These are phyloP conservation scores for Apiotrichum sp. DNA, from an alignment of 1,284 basidiomycete genomes.

Conservation along the genomic window DNA sequence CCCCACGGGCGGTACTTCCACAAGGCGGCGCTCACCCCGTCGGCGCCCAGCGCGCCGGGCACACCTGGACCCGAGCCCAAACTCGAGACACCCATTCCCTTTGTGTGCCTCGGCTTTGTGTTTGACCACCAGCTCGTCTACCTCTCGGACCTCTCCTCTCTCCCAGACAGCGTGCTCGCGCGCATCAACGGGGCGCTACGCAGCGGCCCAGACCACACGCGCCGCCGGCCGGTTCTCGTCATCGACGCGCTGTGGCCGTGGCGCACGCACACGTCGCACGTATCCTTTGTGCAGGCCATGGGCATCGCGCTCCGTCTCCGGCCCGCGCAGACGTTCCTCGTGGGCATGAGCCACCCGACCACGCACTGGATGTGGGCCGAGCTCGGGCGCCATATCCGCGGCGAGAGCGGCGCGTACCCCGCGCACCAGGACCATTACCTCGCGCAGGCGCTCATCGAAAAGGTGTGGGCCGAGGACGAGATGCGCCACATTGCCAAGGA, in stretches of 20 bases:
- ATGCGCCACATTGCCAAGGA: constrained; percentile 7
- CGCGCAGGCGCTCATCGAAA: constrained; percentile 10
- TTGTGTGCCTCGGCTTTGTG: constrained; percentile 43
- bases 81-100: constrained; percentile 20
- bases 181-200: constrained; percentile 13
- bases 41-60: constrained; percentile 1
- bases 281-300: constrained; percentile 41
- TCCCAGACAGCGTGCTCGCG: constrained; percentile 31
- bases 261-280: constrained; percentile 39
- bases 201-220: constrained; percentile 9
- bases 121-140: constrained; percentile 39
- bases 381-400: constrained; percentile 26
- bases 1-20: constrained; percentile 24
- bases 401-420: constrained; percentile 3
- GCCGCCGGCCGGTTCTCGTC: constrained; percentile 21
- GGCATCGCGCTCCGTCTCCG: constrained; percentile 31
- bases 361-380: constrained; percentile 46
- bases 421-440: constrained; percentile 9
- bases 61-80: neutral
- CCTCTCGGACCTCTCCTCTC: constrained; percentile 39
- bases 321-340: constrained; percentile 36
- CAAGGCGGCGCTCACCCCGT: constrained; percentile 5
- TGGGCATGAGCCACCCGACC: constrained; percentile 45
- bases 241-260: constrained; percentile 44
- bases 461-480: constrained; percentile 12